Evolutionary conservation across 352 stramenopile species (phyloP).

Genomic region (Pythium phragmiticola): DNA sequence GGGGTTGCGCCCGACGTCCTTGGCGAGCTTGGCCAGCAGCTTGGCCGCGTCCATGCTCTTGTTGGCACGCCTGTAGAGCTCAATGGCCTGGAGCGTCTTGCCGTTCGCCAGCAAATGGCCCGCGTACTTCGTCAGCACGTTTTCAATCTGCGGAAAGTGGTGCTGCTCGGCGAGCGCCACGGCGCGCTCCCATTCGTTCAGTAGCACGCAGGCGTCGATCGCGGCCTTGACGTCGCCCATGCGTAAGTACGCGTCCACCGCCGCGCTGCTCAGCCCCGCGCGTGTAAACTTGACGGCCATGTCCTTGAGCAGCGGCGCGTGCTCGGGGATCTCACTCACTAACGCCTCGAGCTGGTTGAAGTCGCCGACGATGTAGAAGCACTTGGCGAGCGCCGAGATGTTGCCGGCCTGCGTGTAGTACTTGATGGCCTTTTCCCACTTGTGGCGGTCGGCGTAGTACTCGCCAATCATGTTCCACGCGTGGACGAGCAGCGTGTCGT

Average conservation of each 20-base stretch:
- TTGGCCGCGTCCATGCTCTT: conserved; percentile 92
- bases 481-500: conserved; percentile 76
- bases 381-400: conserved; percentile 73
- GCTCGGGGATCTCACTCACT: conserved; percentile 82
- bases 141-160: conserved; percentile 94
- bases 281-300: conserved; percentile 89
- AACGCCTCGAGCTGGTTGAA: conserved; percentile 87
- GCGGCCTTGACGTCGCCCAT: conserved; percentile 91
- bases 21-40: conserved; percentile 86
- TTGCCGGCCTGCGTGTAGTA: conserved; percentile 90
- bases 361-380: conserved; percentile 90
- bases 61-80: conserved; percentile 91
- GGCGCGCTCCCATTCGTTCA: conserved; percentile 93
- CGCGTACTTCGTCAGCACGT: conserved; percentile 89
- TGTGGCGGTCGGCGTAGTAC: conserved; percentile 89
- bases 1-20: conserved; percentile 79
- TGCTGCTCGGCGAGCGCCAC: conserved; percentile 90
- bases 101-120: conserved; percentile 82
- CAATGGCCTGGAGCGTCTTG: conserved; percentile 88
- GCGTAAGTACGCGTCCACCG: conserved; percentile 86
- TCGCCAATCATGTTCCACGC: conserved; percentile 91
- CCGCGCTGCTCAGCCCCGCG: conserved; percentile 78
- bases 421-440: conserved; percentile 92
- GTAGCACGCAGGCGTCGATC: conserved; percentile 91
- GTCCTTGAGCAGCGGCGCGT: conserved; percentile 71